phyloP scores from a whole-genome alignment of 805 yeast species.

The Saturnispora kantuleensis region DNA sequence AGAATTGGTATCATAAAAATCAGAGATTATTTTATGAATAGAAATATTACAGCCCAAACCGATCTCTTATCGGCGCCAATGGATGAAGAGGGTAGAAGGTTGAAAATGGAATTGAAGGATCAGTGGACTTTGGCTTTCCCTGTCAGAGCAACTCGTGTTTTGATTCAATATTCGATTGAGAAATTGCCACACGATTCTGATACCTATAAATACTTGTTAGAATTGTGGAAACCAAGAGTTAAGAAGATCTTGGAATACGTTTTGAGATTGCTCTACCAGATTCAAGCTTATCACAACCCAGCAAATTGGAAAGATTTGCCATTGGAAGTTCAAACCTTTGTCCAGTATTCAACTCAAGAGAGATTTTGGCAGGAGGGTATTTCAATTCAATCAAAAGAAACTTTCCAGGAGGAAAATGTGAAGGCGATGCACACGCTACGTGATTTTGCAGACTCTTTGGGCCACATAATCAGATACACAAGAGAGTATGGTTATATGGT shows the following conservation, averaged over 20 bases:
- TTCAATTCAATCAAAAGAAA: conserved; percentile 85
- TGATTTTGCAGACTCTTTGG: conserved; percentile 96
- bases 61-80: conserved; percentile 68
- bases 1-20: conserved; percentile 89
- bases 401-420: conserved; percentile 87
- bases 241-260: conserved; percentile 89
- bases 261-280: conserved; percentile 75
- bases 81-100: conserved; percentile 77
- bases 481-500: conserved; percentile 92
- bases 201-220: conserved; percentile 59
- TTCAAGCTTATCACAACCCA: conserved; percentile 91
- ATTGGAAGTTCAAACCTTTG: conserved; percentile 82
- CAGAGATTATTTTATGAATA: conserved; percentile 76
- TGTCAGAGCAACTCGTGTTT: conserved; percentile 87
- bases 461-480: conserved; percentile 90
- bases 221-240: conserved; percentile 87
- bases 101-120: conserved; percentile 71
- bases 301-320: conserved; percentile 86
- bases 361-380: conserved; percentile 99
- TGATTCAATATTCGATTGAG: conserved; percentile 92
- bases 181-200: conserved; percentile 71
- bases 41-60: conserved; percentile 72
- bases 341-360: conserved; percentile 80
- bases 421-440: conserved; percentile 89
- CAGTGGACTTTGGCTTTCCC: conserved; percentile 95